Percentiles rank a stretch among this genome's conserved stretches.
Evolutionary conservation across 2,329 filamentous ascomycete genomes (phyloP).

Genomic region (Arthrobotrys conoides): DNA sequence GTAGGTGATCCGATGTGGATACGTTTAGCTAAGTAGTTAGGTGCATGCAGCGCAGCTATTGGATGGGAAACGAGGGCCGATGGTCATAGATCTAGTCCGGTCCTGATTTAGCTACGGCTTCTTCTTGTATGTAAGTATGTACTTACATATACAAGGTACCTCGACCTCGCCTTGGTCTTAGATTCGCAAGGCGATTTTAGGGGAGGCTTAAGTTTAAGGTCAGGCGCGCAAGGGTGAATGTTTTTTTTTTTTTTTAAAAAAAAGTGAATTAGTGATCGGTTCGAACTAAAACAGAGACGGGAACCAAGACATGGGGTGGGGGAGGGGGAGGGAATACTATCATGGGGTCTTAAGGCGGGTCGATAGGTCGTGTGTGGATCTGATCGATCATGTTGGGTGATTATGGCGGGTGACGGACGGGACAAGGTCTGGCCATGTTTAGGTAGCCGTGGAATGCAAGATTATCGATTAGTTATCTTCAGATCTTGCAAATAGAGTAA

Average conservation of each 20-base stretch:
- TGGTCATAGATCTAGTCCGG: conserved; percentile 25
- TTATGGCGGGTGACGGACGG: conserved; percentile 29
- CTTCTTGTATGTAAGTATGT: not conserved
- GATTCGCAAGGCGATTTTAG: conserved; percentile 19
- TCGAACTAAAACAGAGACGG: not conserved
- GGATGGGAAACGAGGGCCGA: conserved; percentile 30
- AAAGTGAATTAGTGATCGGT: conserved; percentile 2
- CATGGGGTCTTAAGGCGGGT: conserved; percentile 9
- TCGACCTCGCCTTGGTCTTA: not conserved
- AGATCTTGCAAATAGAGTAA: not conserved
- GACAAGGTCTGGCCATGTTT: conserved; percentile 31
- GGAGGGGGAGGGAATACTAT: not conserved
- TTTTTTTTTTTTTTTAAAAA: not conserved
- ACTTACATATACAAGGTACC: no score
- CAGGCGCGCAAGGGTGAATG: conserved; percentile 32
- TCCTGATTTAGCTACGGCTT: not conserved
- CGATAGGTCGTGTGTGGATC: conserved; percentile 10
- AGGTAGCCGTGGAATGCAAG: conserved; percentile 9
- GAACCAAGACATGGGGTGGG: not conserved
- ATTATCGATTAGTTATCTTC: conserved; percentile 30
- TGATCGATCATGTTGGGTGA: conserved; percentile 9
- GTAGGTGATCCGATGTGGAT: conserved; percentile 51
- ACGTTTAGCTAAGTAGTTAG: conserved; percentile 16
- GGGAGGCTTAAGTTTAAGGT: conserved; percentile 8
- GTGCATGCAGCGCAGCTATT: not conserved